Evolutionary conservation across 1,284 basidiomycete species (phyloP).

Genomic region (Clitocybe nebularis): DNA sequence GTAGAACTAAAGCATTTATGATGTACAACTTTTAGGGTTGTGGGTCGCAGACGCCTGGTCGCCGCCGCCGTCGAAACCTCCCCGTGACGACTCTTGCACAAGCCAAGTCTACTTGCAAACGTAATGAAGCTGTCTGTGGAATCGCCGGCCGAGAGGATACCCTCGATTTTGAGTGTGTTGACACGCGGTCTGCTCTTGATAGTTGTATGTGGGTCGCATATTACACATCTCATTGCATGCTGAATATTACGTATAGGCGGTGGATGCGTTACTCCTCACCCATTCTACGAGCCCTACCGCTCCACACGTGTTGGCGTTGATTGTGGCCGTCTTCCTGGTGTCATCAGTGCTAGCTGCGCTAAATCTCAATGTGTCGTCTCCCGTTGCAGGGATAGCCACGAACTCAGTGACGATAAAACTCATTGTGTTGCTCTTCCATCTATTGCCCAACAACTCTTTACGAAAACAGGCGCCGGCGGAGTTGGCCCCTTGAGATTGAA

Average conservation of each 20-base stretch:
- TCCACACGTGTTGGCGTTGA: constrained; percentile 18
- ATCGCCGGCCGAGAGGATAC: constrained; percentile 28
- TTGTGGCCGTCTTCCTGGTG: constrained; percentile 22
- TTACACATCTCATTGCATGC: background rate
- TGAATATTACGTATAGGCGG: constrained; percentile 21
- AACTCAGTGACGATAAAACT: constrained; percentile 15
- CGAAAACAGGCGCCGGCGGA: background rate
- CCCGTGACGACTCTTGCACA: constrained; percentile 22
- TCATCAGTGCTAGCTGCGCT: constrained; percentile 18
- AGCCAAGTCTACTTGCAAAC: constrained; percentile 25
- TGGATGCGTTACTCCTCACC: constrained; percentile 27
- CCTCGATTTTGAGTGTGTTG: constrained; percentile 43
- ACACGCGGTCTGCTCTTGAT: constrained; percentile 36
- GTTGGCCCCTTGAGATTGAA: background rate
- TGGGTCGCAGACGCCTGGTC: constrained; percentile 22
- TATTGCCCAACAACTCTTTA: background rate
- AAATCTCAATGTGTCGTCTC: constrained; percentile 21
- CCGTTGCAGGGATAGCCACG: constrained; percentile 22
- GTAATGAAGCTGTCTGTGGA: constrained; percentile 39
- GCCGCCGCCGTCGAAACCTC: constrained; percentile 15
- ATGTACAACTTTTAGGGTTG: constrained; percentile 24
- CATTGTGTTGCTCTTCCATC: constrained; percentile 14
- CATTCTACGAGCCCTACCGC: constrained; percentile 20
- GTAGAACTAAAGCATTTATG: no score
- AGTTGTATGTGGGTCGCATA: constrained; percentile 37